phyloP scores from a whole-genome alignment of 345 rosid genomes.

The Adansonia digitata region DNA sequence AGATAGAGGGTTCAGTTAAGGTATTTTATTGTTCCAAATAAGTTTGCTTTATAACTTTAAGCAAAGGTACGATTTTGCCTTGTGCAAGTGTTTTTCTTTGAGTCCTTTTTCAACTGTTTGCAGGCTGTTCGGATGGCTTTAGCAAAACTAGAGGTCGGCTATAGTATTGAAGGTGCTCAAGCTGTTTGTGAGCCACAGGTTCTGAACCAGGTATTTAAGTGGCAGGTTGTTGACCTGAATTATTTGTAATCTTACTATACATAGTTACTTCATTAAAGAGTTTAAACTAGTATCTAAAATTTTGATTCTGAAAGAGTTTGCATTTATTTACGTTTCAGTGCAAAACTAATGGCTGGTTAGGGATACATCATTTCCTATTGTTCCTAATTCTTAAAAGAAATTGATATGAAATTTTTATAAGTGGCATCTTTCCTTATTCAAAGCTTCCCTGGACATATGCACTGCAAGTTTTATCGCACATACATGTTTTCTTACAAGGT shows the following conservation, averaged over 20 bases:
- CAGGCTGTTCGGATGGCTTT: conserved; percentile 85
- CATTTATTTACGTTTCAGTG: conserved; percentile 5
- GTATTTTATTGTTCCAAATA: conserved; percentile 30
- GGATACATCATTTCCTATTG: not conserved
- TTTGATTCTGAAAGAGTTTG: not conserved
- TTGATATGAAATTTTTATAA: not conserved
- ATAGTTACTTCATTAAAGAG: not conserved
- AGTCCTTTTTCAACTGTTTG: not conserved
- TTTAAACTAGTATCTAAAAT: not conserved
- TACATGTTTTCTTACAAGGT: too few species aligned
- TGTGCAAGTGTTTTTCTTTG: not conserved
- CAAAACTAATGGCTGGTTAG: not conserved
- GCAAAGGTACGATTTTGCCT: not conserved
- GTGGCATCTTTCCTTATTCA: too few species aligned
- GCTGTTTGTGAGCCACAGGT: conserved; percentile 80
- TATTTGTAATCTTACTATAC: conserved; percentile 1
- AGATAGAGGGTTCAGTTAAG: conserved; percentile 76
- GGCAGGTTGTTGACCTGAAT: conserved; percentile 60
- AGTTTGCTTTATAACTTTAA: not conserved
- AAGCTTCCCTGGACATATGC: not conserved
- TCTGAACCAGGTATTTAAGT: conserved; percentile 60
- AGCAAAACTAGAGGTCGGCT: conserved; percentile 58
- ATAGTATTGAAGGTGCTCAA: conserved; percentile 71
- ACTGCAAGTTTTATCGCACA: not conserved
- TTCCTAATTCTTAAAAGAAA: not conserved